These are phyloP conservation scores for Boletus rubropictus DNA, from an alignment of 768 basidiomycete species.

Conservation along the genomic window DNA sequence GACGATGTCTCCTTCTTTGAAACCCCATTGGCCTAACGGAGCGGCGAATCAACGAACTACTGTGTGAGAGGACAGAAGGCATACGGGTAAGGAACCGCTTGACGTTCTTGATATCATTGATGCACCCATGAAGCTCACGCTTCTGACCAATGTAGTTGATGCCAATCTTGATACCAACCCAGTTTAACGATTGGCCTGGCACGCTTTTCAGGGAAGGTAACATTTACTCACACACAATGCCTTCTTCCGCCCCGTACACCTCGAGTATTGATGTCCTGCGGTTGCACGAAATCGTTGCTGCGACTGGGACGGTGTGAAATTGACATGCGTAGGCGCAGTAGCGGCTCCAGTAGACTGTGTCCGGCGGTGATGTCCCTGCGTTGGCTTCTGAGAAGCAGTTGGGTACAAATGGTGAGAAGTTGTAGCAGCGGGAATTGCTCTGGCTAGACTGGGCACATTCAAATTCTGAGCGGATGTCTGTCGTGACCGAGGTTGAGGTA, in stretches of 20 bases:
- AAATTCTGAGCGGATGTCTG: conserved; percentile 6
- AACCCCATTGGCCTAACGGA: conserved; percentile 39
- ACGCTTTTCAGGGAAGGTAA: neutral
- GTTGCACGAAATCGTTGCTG: conserved; percentile 1
- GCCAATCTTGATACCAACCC: conserved; percentile 49
- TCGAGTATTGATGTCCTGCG: conserved; percentile 37
- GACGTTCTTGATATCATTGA: conserved; percentile 75
- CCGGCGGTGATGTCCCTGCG: conserved; percentile 17
- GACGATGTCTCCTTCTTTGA: conserved; percentile 51
- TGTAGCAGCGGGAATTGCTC: conserved; percentile 1
- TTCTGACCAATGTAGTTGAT: conserved; percentile 69
- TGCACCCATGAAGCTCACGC: conserved; percentile 65
- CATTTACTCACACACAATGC: conserved; percentile 37
- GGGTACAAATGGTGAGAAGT: neutral
- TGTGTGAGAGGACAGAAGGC: conserved; percentile 8
- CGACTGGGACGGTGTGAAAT: conserved; percentile 3
- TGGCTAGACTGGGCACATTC: neutral
- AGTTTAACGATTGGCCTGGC: neutral
- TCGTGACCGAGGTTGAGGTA: conserved; percentile 7
- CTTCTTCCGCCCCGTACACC: conserved; percentile 48
- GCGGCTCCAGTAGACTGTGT: conserved; percentile 17
- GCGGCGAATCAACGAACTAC: neutral
- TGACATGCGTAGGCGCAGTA: neutral
- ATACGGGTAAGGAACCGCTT: conserved; percentile 59
- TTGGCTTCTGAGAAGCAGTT: conserved; percentile 4